phyloP scores from a whole-genome alignment of 2,329 filamentous ascomycete species.

The Penicillium aurantiogriseum region DNA sequence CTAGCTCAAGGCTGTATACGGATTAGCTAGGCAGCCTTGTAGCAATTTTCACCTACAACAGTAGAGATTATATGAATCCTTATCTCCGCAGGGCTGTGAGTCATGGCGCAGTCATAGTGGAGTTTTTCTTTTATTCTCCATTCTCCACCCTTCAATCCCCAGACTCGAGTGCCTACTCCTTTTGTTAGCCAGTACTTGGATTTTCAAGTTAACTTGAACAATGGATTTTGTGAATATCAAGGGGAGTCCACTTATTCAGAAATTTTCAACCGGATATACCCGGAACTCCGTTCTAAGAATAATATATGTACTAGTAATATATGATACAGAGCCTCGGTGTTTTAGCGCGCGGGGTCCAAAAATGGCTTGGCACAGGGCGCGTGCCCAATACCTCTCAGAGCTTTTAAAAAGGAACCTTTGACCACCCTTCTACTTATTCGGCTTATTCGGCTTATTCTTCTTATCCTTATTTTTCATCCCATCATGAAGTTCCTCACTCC shows the following conservation, averaged over 20 bases:
- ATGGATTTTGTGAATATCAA: not conserved
- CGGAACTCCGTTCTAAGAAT: not conserved
- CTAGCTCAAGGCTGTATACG: not conserved
- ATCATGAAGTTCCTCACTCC: conserved; percentile 38
- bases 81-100: conserved; percentile 17
- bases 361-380: conserved; percentile 24
- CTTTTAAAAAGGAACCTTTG: conserved; percentile 12
- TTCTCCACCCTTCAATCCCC: conserved; percentile 11
- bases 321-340: conserved; percentile 6
- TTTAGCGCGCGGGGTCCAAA: conserved; percentile 24
- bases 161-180: not conserved
- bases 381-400: conserved; percentile 12
- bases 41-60: not conserved
- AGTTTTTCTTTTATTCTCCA: not conserved
- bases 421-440: not conserved
- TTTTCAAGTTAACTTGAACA: not conserved
- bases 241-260: not conserved
- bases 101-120: conserved; percentile 17
- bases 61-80: not conserved
- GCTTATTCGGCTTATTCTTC: not conserved
- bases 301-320: not conserved
- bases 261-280: not conserved
- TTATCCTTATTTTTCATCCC: not conserved
- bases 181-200: not conserved
- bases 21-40: not conserved